These are phyloP conservation scores for Verbena officinalis DNA, from an alignment of 257 asterid genomes.

Conservation along the genomic window DNA sequence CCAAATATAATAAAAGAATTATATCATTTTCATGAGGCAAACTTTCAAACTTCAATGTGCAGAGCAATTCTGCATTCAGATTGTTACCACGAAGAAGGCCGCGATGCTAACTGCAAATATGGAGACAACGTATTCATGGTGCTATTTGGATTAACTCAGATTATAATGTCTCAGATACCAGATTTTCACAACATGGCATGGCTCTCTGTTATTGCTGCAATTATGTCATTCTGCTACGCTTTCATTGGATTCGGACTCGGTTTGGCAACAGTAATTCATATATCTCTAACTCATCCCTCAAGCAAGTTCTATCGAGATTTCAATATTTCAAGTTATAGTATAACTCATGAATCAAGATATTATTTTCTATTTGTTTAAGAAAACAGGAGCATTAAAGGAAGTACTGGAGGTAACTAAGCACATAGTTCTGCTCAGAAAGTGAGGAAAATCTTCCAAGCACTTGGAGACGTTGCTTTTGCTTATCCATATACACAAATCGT, in stretches of 20 bases:
- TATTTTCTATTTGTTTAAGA: slow-evolving; percentile 36
- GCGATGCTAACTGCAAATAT: slow-evolving; percentile 55
- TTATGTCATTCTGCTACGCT: slow-evolving; percentile 80
- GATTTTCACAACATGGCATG: slow-evolving; percentile 67
- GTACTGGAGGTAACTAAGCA: slow-evolving; percentile 55
- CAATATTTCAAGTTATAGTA: too few species aligned
- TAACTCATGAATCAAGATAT: too few species aligned
- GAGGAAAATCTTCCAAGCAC: slow-evolving; percentile 68
- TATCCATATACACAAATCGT: slow-evolving; percentile 60
- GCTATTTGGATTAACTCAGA: slow-evolving; percentile 62
- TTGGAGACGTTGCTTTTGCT: slow-evolving; percentile 81
- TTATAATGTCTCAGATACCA: slow-evolving; percentile 76
- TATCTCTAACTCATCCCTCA: too few species aligned
- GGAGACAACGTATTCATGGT: slow-evolving; percentile 49
- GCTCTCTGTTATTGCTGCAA: slow-evolving; percentile 78
- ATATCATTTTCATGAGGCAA: not conserved
- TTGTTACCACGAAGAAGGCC: slow-evolving; percentile 82
- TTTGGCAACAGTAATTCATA: slow-evolving; percentile 55
- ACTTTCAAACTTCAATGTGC: slow-evolving; percentile 9
- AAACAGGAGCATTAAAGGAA: slow-evolving; percentile 62
- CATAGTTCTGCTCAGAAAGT: slow-evolving; percentile 46
- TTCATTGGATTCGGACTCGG: slow-evolving; percentile 75
- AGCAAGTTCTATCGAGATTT: too few species aligned
- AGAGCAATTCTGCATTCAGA: slow-evolving; percentile 82
- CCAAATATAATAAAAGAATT: too few species aligned